Evolutionary conservation across 495 filamentous ascomycete species (phyloP), one percentile per base, ranked within the genome.

Genomic region (Neurospora tetrasperma): DNA sequence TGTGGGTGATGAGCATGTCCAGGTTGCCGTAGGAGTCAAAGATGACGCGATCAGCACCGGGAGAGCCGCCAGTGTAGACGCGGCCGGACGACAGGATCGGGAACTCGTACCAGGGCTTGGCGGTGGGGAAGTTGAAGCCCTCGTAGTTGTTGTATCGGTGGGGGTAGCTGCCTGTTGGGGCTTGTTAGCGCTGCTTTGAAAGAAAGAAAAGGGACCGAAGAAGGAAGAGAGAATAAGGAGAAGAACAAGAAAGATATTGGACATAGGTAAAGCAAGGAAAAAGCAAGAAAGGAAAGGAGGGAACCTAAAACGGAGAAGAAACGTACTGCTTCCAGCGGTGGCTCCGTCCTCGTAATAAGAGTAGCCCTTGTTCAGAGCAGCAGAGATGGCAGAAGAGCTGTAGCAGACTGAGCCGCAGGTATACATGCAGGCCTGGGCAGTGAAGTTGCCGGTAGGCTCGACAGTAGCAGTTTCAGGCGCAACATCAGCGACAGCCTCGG

Each of bases 61-160:
- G 91, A 9, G 84, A 87, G 38, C 90, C 90, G 70, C 91, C 90
- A 44, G 76, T 83, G 75, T 92, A 94, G 2, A 86, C 79, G 2
- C 76, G 71, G 73, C 85, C 71, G 72, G 81, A 84, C 70, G 75
- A 83, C 76, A 91, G 73, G 72, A 94, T 89, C 2, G 92, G 92
- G 78, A 89, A 93, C 78, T 93, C 91, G 74, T 91, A 90, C 82
- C 89, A 93, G 0, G 90, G 89, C 2, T 73, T 74, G 11, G 68
- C 14, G 54, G 80, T 84, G 42, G 85, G 83, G 82, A 94, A 93
- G 71, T 80, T 81, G 79, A 93, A 92, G 46, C 88, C 89, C 79
- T 94, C 92, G 79, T 89, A 89, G 86, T 93, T 85, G 78, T 92
- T 87, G 84, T 92, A 93, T 69, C 83, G 81, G 82, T 93, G 91